phyloP scores from a whole-genome alignment of 108 stramenopile genomes.

The Nitzschia sp. region DNA sequence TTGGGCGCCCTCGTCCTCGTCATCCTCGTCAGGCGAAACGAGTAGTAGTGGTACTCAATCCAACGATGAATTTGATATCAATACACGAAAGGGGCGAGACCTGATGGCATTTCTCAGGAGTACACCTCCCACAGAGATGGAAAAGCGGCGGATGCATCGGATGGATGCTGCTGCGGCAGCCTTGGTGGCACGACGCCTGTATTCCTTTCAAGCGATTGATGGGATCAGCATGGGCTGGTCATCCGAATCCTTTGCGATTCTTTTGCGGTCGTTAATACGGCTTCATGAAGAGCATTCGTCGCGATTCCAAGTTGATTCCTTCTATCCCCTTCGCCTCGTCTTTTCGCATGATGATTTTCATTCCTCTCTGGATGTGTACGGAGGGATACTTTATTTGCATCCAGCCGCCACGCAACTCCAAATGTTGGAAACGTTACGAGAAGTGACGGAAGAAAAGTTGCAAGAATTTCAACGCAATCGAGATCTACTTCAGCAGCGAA shows the following conservation, averaged over 20 bases:
- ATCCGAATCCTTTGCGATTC: conserved; percentile 54
- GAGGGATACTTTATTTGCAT: conserved; percentile 59
- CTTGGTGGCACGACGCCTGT: conserved; percentile 58
- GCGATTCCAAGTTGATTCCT: conserved; percentile 56
- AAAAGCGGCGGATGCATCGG: conserved; percentile 51
- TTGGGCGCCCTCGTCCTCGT: neutral
- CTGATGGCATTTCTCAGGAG: conserved; percentile 48
- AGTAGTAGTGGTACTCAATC: conserved; percentile 7
- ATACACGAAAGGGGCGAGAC: conserved; percentile 50
- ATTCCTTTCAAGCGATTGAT: conserved; percentile 76
- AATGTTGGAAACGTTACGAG: conserved; percentile 53
- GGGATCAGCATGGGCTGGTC: conserved; percentile 74
- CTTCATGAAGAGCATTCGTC: conserved; percentile 64
- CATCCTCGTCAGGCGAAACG: neutral
- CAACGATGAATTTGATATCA: conserved; percentile 39
- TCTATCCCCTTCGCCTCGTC: conserved; percentile 79
- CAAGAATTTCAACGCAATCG: conserved; percentile 42
- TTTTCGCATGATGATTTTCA: conserved; percentile 53
- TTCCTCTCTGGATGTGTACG: conserved; percentile 54
- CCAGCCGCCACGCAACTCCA: conserved; percentile 69
- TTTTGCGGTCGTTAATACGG: conserved; percentile 47
- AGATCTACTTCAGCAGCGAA: conserved; percentile 21
- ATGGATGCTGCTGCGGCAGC: conserved; percentile 76
- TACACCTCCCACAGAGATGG: conserved; percentile 42
- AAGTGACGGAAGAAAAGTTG: conserved; percentile 49